Conservation (phyloP, 768 basidiomycete genomes). For the Suillus subluteus region DNA sequence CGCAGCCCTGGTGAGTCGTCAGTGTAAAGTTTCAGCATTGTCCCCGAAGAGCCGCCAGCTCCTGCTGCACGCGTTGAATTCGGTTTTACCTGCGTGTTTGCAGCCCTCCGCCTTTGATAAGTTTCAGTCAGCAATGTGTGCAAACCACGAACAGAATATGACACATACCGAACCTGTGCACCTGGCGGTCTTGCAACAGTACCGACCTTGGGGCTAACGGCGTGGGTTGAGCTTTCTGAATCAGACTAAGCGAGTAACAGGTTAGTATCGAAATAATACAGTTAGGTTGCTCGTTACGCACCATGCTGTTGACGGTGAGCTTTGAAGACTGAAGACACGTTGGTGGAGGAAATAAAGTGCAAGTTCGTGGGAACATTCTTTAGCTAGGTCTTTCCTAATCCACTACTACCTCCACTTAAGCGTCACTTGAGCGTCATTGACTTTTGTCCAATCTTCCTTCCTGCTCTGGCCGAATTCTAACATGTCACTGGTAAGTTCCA, state of each 20-base stretch:
- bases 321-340: constrained; percentile 2
- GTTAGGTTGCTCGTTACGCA: constrained; percentile 8
- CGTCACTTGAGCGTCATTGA: neutral
- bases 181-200: constrained; percentile 75
- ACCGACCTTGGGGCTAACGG: constrained; percentile 43
- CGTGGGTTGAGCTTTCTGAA: constrained; percentile 64
- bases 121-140: neutral
- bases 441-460: neutral
- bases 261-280: constrained; percentile 1
- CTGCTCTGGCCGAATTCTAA: neutral
- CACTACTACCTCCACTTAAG: neutral
- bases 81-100: constrained; percentile 68
- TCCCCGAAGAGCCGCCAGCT: constrained; percentile 95
- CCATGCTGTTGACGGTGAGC: constrained; percentile 7
- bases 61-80: constrained; percentile 91
- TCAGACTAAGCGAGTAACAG: constrained; percentile 58
- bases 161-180: constrained; percentile 76
- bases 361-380: constrained; percentile 5
- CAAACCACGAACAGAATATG: constrained; percentile 5
- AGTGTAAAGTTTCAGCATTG: constrained; percentile 98
- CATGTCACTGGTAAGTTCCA: neutral
- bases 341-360: neutral
- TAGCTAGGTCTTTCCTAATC: neutral
- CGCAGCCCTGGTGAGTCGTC: constrained; percentile 96
- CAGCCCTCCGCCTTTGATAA: constrained; percentile 68